These are phyloP conservation scores for Phaeophleospora eucalypticola DNA, from an alignment of 2,329 filamentous ascomycete genomes.

Conservation along the genomic window DNA sequence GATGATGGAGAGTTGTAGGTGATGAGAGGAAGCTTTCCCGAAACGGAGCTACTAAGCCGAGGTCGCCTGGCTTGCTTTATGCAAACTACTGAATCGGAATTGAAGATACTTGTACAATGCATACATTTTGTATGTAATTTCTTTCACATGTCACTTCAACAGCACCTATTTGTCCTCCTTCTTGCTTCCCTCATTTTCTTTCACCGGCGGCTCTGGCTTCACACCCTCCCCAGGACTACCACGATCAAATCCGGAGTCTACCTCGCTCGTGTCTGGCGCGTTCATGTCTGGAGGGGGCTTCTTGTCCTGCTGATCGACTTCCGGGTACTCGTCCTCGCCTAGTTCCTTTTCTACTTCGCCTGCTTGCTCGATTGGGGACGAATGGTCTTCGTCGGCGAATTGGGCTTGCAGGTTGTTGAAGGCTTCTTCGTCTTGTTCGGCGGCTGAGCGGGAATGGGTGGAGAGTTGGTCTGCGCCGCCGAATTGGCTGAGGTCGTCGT, in stretches of 20 bases:
- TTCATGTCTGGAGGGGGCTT: no score
- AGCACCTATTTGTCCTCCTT: conserved; percentile 1
- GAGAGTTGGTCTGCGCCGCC: conserved; percentile 8
- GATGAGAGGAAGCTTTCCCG: no score
- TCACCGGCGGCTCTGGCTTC: conserved; percentile 2
- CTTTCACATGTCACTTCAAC: no score
- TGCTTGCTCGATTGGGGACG: conserved; percentile 13
- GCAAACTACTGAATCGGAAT: no score
- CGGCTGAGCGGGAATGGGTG: not conserved
- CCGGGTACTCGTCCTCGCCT: conserved; percentile 10
- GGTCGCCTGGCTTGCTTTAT: no score
- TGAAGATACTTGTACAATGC: no score
- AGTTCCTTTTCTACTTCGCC: conserved; percentile 17
- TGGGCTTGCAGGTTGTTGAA: not conserved
- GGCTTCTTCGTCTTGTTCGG: not conserved
- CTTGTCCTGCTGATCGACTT: no score
- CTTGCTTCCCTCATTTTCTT: not conserved
- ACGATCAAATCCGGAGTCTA: no score
- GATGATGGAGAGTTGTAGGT: no score
- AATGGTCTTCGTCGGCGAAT: not conserved
- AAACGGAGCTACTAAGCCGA: no score
- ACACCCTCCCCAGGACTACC: not conserved
- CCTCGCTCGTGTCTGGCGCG: no score
- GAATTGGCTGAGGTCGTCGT: conserved; percentile 18
- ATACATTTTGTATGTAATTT: no score